Evolutionary conservation across 2,329 filamentous ascomycete genomes (phyloP).

Genomic region (Colletotrichum sp.): DNA sequence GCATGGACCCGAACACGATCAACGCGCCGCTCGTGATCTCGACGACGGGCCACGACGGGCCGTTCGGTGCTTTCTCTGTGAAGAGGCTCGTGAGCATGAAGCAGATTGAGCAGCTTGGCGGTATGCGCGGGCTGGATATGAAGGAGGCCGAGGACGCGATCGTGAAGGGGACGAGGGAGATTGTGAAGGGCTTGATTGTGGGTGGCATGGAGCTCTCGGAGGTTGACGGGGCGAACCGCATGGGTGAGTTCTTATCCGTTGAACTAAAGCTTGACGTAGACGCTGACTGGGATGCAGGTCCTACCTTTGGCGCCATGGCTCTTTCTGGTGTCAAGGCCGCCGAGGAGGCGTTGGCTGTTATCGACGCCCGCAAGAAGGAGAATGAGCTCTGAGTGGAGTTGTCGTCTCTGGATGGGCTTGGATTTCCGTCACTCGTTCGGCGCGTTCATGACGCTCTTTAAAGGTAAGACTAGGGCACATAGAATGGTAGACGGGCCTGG

Average conservation of each 20-base stretch:
- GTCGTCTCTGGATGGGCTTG: not conserved
- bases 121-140: conserved; percentile 95
- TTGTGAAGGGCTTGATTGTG: conserved; percentile 88
- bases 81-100: conserved; percentile 93
- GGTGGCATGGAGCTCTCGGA: conserved; percentile 94
- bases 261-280: too few relatives aligned
- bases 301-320: conserved; percentile 81
- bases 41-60: conserved; percentile 89
- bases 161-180: conserved; percentile 88
- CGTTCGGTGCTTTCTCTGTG: conserved; percentile 89
- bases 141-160: conserved; percentile 90
- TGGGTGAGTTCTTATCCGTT: conserved; percentile 57
- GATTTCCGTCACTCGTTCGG: not conserved
- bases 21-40: conserved; percentile 88
- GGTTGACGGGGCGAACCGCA: conserved; percentile 88
- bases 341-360: conserved; percentile 81
- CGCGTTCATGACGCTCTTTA: not conserved
- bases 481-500: not conserved
- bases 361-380: conserved; percentile 78
- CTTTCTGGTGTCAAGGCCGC: conserved; percentile 89
- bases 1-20: conserved; percentile 98
- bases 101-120: conserved; percentile 80
- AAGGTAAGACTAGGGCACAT: not conserved
- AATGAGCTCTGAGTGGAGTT: conserved; percentile 59
- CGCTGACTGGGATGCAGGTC: not conserved